Base-by-base conservation (phyloP, 2,329 filamentous ascomycete genomes). In the Colletotrichum eleusines region DNA sequence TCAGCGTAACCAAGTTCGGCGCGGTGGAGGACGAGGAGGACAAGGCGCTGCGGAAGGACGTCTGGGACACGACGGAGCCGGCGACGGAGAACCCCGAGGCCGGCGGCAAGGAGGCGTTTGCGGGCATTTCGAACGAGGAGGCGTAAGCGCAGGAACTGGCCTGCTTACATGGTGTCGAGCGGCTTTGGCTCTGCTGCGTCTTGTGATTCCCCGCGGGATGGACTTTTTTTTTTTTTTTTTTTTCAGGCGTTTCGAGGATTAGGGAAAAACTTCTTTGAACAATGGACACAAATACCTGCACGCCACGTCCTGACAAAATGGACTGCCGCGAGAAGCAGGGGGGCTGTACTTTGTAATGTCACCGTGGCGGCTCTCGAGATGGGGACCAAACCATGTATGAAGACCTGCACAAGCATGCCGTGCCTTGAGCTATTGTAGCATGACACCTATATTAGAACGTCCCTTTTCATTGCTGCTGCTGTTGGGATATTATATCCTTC, bases 1-100 rank as follows among this genome's bases (percentile, higher is more conserved):
- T 88, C 69, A 85, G 85, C 76, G 86, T 89, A 81, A 90, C 88
- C 31, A 87, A 83, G 69, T 88, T 89, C 67, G 82, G 80, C 35
- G 78, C 78, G 35, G 84, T 85, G 57, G 83, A 85, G 42, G 80
- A 83, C 59, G 81, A 85, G 73, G 84, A 86, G 74, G 80, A 82
- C 31, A 73, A 72, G 62, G 74, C 71, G 50, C 48, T 74, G 66
- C 51, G 53, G 31, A 57, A 74, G 63, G 72, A 74, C 3, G 71
- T 74, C n/a, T 74, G 71, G 71, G 62, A 74, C 48, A 71, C 63
- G 63, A 74, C 71, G 48, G 67, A 59, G 5, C 71, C 72, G 7
- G 71, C 44, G 62, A 50, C 57, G 48, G 72, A 68, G 14, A 51
- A 44, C 35, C 46, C 33, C 35, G 54, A 59, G 48, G 59, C 40